Evolutionary conservation across 768 basidiomycete species (phyloP), one percentile per base, ranked within the genome.

Genomic region (Podaxis sp.): DNA sequence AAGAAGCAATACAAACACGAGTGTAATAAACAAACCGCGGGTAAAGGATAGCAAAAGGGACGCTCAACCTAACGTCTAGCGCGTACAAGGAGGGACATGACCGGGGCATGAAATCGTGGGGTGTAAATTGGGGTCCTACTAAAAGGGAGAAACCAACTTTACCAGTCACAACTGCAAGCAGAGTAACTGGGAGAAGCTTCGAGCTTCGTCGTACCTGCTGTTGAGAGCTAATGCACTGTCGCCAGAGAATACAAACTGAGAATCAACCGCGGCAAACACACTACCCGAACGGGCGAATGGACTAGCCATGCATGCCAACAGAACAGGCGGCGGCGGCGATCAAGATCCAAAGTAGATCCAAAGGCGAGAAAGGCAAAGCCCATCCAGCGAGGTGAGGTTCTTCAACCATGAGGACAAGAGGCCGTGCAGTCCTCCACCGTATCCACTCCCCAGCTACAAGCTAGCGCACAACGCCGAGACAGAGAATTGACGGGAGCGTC

Each of bases 271-370:
- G 66, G 64, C 71, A 72, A 70, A 66, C 74, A 65, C 68, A 36
- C 66, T n/a, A 57, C 62, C 70, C 70, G 64, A 65, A 60, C 41
- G 63, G 58, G 69, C 57, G 69, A 65, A 52, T 70, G 75, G 77
- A 72, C 79, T 80, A 71, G 80, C 78, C 75, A 69, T 65, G 57
- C 75, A 69, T 65, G 57, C 61, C 61, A 55, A 25, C 55, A 55
- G 43, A 50, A 55, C 61, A 55, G 50, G 29, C 19, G 33, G 43
- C 29, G 43, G 54, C 55, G 46, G n/a, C 53, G 54, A 36, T 50
- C 46, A 50, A 56, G 19, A n/a, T 56, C 43, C 53, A 49, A 55
- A 27, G 41, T 17, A 33, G 37, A 17, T 24, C 8, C 25, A 29
- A 24, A 27, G 36, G 33, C 40, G 24, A 56, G 11, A 29, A 40